These are phyloP conservation scores for Chrysoporthe austroafricana DNA, from an alignment of 2,329 filamentous ascomycete genomes.

Conservation along the genomic window DNA sequence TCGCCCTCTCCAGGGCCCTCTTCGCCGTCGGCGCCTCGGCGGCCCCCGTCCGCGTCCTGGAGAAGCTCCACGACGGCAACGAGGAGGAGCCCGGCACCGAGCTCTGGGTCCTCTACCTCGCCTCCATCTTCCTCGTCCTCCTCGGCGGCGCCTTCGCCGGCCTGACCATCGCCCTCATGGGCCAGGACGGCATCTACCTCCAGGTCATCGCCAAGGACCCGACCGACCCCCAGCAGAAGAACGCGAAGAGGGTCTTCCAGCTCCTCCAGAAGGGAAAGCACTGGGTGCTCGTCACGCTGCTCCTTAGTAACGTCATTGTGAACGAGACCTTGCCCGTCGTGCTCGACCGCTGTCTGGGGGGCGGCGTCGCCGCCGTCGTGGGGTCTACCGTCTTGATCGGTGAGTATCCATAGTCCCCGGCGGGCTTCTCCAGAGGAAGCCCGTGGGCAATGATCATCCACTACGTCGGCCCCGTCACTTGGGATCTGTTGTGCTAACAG, in stretches of 20 bases:
- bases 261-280: constrained; percentile 90
- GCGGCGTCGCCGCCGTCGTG: constrained; percentile 90
- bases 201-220: constrained; percentile 90
- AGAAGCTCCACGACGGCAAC: constrained; percentile 47
- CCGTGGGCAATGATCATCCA: not conserved
- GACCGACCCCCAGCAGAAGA: constrained; percentile 81
- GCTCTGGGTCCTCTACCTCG: constrained; percentile 79
- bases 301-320: constrained; percentile 95
- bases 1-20: constrained; percentile 57
- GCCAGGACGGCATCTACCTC: constrained; percentile 92
- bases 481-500: constrained; percentile 13
- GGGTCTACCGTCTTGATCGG: constrained; percentile 93
- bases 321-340: constrained; percentile 97
- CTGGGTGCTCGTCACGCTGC: constrained; percentile 93
- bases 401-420: constrained; percentile 47
- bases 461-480: not conserved
- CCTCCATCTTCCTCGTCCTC: constrained; percentile 81
- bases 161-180: constrained; percentile 79
- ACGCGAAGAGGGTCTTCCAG: constrained; percentile 79
- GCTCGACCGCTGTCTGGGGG: constrained; percentile 88
- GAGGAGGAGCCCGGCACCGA: constrained; percentile 62
- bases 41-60: constrained; percentile 45
- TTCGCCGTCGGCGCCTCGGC: constrained; percentile 54
- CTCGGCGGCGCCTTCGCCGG: constrained; percentile 93
- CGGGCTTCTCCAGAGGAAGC: not conserved